Evolutionary conservation across 192 early-diverging fungal species (phyloP).

Genomic region (Tieghemiomyces parasiticus): DNA sequence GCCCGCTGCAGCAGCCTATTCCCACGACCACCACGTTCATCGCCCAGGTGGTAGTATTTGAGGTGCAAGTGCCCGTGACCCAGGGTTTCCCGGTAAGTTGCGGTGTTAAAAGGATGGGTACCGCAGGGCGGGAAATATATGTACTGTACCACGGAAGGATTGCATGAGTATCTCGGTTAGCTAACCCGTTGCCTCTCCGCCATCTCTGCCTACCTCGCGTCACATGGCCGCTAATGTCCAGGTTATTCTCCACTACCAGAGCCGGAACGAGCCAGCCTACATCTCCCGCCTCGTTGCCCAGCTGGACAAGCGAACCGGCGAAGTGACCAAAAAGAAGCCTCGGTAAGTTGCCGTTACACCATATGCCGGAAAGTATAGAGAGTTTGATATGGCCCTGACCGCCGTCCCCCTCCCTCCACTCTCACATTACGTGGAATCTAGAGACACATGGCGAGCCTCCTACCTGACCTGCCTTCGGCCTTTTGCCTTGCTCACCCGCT

Average conservation of each 20-base stretch:
- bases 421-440: background rate
- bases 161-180: background rate
- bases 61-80: conserved; percentile 81
- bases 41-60: conserved; percentile 89
- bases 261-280: conserved; percentile 60
- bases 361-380: no score
- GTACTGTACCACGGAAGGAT: background rate
- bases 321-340: conserved; percentile 74
- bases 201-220: no score
- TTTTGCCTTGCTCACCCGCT: background rate
- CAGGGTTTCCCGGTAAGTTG: conserved; percentile 69
- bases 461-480: background rate
- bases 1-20: conserved; percentile 47
- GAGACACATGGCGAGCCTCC: background rate
- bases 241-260: conserved; percentile 75
- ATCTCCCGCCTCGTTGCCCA: conserved; percentile 61
- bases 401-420: no score
- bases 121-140: background rate
- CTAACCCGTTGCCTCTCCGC: background rate
- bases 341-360: conserved; percentile 25
- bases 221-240: no score
- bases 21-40: conserved; percentile 61
- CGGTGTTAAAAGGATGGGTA: background rate
- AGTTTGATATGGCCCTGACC: no score
- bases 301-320: conserved; percentile 69